Evolutionary conservation across 352 stramenopile genomes (phyloP), one percentile per base, ranked within the genome.

Genomic region (Phytophthora fragariaefolia): DNA sequence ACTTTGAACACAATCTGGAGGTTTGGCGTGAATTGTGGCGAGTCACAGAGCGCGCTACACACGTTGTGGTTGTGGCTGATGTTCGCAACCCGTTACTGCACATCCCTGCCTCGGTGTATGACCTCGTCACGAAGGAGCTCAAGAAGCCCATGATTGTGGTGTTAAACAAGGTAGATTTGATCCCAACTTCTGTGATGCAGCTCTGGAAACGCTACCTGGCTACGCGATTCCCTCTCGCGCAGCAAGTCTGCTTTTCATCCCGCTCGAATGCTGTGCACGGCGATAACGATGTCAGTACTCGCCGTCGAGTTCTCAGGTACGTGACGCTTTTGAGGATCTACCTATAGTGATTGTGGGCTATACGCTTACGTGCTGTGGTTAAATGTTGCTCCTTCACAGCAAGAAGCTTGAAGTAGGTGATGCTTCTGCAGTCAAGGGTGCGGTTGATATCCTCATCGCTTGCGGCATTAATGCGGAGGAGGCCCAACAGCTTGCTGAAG

Each of bases 1-100:
- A 92, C 53, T 96, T 94, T 63, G 88, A 96, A 56, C 86, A 92
- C 65, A 96, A 96, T 56, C 52, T 96, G 22, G 84, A 96, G 58
- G 86, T 94, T 2, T 96, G 88, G 88, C 80, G 88, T 18, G 83
- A 96, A 59, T 69, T 96, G n/a, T 96, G 88, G 88, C 88, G 88
- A 53, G 85, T 96, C 23, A 90, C 85, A 1, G 88, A 96, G 66
- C 87, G 86, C 27, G 80, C 88, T 6, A 93, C 85, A 10, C 84
- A 93, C 48, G 72, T 95, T 18, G 85, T 96, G 12, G 71, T 93
- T 8, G 80, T 96, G 55, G 82, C 85, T 1, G 88, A 96, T 66
- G 85, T 92, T 24, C 88, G 88, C 20, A 93, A 92, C 58, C 85
- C 88, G 26, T 56, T 96, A 38, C 66, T 96, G 34, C 88, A 96